phyloP scores from a whole-genome alignment of 2,329 filamentous ascomycete genomes.

The Aspergillus ochraceus region DNA sequence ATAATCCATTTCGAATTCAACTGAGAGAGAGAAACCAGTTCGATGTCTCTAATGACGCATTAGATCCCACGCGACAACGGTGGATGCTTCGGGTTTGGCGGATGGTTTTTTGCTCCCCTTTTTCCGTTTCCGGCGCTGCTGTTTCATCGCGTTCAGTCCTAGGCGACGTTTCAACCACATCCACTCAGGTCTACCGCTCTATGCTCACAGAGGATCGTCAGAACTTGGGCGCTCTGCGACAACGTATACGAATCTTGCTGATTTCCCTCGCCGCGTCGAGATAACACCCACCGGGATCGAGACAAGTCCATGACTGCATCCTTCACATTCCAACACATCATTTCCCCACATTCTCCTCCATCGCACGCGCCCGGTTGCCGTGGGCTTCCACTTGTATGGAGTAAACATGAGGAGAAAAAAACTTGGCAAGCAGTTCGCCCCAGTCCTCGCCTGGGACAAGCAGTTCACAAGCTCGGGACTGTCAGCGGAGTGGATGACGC shows the following conservation, averaged over 20 bases:
- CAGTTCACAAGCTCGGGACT: neutral
- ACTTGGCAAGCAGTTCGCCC: neutral
- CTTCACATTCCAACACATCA: constrained; percentile 13
- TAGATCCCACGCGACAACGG: neutral
- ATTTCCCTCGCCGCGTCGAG: neutral
- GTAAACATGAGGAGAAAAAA: neutral
- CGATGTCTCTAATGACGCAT: neutral
- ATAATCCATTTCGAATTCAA: neutral
- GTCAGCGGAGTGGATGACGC: neutral
- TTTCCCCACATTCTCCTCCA: constrained; percentile 19
- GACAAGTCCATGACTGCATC: neutral
- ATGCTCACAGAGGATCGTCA: neutral
- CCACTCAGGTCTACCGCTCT: neutral
- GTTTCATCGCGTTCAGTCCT: constrained; percentile 16
- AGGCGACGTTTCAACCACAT: neutral
- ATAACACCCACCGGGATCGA: neutral
- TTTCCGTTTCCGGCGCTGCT: constrained; percentile 18
- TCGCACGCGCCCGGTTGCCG: constrained; percentile 10
- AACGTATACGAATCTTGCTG: neutral
- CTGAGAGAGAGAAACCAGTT: neutral
- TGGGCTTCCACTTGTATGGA: neutral
- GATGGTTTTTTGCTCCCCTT: neutral
- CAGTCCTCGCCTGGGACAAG: neutral
- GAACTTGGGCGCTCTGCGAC: neutral
- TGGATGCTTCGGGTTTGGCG: neutral